These are phyloP conservation scores for Fragaria vesca DNA, from an alignment of 306 rosid genomes.

Conservation along the genomic window DNA sequence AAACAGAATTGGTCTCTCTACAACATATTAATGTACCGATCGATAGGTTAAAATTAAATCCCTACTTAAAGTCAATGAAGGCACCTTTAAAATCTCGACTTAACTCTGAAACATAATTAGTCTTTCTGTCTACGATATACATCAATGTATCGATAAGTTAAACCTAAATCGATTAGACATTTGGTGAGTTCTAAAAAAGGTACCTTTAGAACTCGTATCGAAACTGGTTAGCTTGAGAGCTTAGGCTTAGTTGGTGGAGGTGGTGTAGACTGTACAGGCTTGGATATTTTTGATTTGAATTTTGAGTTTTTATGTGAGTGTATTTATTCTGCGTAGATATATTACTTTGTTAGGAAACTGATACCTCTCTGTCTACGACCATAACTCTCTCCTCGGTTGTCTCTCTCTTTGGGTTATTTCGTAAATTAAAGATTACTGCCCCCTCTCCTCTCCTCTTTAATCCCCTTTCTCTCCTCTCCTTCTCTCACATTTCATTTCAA, in stretches of 20 bases:
- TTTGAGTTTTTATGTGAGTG: background rate
- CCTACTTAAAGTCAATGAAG: accelerated
- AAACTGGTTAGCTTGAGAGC: no score
- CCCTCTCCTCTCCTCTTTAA: slow-evolving; percentile 35
- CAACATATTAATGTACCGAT: background rate
- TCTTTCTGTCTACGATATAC: no score
- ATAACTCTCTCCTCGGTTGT: slow-evolving; percentile 25
- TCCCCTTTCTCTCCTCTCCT: slow-evolving; percentile 26
- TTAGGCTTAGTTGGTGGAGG: slow-evolving; percentile 1
- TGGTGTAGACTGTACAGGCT: background rate
- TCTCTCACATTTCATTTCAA: slow-evolving; percentile 11
- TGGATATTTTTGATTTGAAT: slow-evolving; percentile 7
- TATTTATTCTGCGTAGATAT: background rate
- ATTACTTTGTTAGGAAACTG: slow-evolving; percentile 42
- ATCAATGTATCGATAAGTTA: no score
- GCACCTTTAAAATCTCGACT: background rate
- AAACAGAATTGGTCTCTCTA: no score
- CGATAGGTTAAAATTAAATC: no score
- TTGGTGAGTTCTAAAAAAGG: no score
- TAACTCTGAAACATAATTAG: background rate
- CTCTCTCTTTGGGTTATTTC: slow-evolving; percentile 47
- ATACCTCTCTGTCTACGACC: slow-evolving; percentile 13
- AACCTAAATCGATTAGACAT: no score
- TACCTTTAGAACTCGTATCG: no score
- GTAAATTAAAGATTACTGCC: slow-evolving; percentile 49